Conservation (phyloP, 768 basidiomycete genomes). For the Rhizopogon vesiculosus region DNA sequence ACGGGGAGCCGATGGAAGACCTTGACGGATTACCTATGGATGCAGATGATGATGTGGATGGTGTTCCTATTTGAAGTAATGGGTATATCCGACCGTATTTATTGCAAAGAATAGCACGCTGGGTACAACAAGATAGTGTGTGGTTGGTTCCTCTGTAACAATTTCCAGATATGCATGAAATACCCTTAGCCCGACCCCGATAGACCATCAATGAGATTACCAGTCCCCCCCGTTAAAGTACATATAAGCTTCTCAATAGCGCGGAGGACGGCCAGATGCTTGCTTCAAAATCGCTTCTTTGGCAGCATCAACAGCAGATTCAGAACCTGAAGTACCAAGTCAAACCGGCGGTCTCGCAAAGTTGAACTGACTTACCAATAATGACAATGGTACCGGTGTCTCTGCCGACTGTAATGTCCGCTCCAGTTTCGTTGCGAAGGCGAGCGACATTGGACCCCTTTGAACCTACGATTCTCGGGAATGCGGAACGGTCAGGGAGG, state of each 20-base stretch:
- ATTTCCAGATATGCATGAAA: not conserved
- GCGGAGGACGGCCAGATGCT: constrained; percentile 14
- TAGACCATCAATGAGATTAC: not conserved
- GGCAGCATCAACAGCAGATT: constrained; percentile 62
- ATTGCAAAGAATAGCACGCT: not conserved
- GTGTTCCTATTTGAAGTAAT: constrained; percentile 3
- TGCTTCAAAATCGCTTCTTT: constrained; percentile 74
- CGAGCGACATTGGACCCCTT: constrained; percentile 90
- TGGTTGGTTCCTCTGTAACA: not conserved
- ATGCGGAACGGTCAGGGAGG: constrained; percentile 73
- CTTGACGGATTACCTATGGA: constrained; percentile 37
- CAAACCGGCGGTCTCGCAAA: constrained; percentile 3
- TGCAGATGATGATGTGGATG: constrained; percentile 7
- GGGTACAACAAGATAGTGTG: not conserved
- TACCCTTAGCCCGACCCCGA: not conserved
- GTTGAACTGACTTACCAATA: constrained; percentile 52
- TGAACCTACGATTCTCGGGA: constrained; percentile 90
- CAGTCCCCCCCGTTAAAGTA: no score
- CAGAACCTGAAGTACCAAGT: constrained; percentile 46
- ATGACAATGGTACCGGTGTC: constrained; percentile 87
- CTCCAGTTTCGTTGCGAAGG: constrained; percentile 82
- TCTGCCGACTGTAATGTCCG: constrained; percentile 87
- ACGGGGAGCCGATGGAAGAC: constrained; percentile 26
- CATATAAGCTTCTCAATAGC: not conserved
- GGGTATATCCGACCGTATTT: not conserved